Percentiles rank a stretch among this genome's conserved stretches.
phyloP scores from a whole-genome alignment of 768 basidiomycete genomes.

The Dacryopinax primogenitus region DNA sequence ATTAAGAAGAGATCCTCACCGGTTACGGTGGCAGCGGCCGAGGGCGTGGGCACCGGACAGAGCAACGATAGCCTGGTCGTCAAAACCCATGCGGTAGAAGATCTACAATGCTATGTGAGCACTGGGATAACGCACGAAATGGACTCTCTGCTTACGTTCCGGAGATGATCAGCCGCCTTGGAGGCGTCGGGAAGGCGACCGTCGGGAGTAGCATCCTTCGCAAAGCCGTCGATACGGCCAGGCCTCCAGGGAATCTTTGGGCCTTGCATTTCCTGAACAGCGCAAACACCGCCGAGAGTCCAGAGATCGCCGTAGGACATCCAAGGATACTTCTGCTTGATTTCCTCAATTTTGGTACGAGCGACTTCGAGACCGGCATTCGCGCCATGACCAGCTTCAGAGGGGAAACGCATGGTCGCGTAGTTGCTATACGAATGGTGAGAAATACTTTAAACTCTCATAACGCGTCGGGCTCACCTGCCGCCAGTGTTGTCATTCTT shows the following conservation, averaged over 20 bases:
- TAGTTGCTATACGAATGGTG: conserved; percentile 54
- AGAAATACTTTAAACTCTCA: neutral
- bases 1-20: conserved; percentile 31
- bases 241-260: conserved; percentile 89
- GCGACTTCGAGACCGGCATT: conserved; percentile 75
- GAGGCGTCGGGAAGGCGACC: conserved; percentile 81
- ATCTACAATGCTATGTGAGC: conserved; percentile 33
- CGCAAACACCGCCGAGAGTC: conserved; percentile 89
- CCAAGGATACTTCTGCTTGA: conserved; percentile 83
- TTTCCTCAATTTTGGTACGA: conserved; percentile 66
- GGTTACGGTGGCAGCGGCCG: conserved; percentile 81
- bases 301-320: conserved; percentile 93
- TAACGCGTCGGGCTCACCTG: conserved; percentile 37
- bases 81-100: conserved; percentile 91
- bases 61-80: conserved; percentile 95
- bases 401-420: conserved; percentile 94
- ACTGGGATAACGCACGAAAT: neutral
- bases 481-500: conserved; percentile 64
- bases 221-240: conserved; percentile 79
- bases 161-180: conserved; percentile 72
- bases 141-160: conserved; percentile 30
- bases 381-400: conserved; percentile 71
- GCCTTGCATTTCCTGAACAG: conserved; percentile 82
- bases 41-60: conserved; percentile 90
- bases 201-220: conserved; percentile 62